Conservation (phyloP, 2,329 filamentous ascomycete species). For the Plectosphaerella plurivora region DNA sequence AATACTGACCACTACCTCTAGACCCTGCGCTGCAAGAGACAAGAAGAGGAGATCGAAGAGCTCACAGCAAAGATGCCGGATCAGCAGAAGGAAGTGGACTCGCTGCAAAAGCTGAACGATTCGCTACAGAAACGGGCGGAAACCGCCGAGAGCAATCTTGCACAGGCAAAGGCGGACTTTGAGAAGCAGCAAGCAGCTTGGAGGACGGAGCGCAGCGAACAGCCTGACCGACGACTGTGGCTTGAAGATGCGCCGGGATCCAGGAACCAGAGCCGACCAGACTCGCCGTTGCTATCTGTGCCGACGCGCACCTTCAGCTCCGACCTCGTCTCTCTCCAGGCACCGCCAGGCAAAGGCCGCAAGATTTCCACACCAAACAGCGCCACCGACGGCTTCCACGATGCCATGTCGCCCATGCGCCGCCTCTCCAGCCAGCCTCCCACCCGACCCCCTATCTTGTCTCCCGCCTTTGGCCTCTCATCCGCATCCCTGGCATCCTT, state of each 20-base stretch:
- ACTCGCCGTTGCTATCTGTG: conserved; percentile 47
- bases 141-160: conserved; percentile 60
- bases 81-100: conserved; percentile 59
- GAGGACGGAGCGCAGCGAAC: conserved; percentile 32
- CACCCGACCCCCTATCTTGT: conserved; percentile 33
- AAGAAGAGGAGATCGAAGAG: conserved; percentile 81
- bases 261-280: conserved; percentile 46
- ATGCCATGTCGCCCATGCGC: conserved; percentile 35
- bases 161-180: conserved; percentile 46
- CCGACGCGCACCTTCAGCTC: conserved; percentile 48
- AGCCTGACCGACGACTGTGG: conserved; percentile 42
- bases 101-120: conserved; percentile 55
- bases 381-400: conserved; percentile 34
- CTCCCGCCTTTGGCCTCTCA: conserved; percentile 28
- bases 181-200: conserved; percentile 44
- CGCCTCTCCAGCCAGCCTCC: conserved; percentile 47
- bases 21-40: conserved; percentile 58
- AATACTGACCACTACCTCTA: conserved; percentile 29
- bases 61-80: conserved; percentile 58
- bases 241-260: conserved; percentile 41
- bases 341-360: conserved; percentile 26
- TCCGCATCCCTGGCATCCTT: conserved; percentile 43
- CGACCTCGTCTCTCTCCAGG: conserved; percentile 36
- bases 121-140: conserved; percentile 61
- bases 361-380: conserved; percentile 48